Base-by-base conservation (phyloP, 73 alveolate species). In the Vitrella brassicaformis region DNA sequence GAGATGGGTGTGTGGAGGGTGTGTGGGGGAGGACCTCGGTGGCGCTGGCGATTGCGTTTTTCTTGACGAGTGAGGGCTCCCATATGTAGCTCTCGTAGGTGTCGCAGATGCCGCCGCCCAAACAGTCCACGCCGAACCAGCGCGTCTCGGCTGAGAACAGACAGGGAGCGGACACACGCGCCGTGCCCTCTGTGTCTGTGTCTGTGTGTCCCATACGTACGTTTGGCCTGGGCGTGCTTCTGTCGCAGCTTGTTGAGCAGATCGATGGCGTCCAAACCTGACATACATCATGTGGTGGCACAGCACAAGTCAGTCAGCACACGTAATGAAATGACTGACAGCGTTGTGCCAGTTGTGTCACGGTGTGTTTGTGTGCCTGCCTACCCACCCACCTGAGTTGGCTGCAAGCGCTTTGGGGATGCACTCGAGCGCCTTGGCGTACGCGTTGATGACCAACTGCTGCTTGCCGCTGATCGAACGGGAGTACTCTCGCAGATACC, bases 371-470 rank as follows among this genome's bases (percentile, higher is more conserved):
- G n/a, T n/a, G n/a, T n/a, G n/a, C n/a, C n/a, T n/a, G n/a, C n/a
- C n/a, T n/a, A 39, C 73, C 79, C 19, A n/a, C n/a, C n/a, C n/a
- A n/a, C n/a, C n/a, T 8, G 97, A 91, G 90, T 92, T 92, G 31
- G 88, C 94, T 66, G 98, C 98, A 25, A 92, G 79, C 0, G 98
- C 89, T 85, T 85, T 91, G 31, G 98, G 98, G 65, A 92, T 93
- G 31, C 82, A 89, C 82, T 94, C 99, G 25, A 94, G 89, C 19
- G 99, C 98, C 74, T 90, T 93, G 18, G 98, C 98, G 82, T 73
- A 93, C 30, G 91, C 80, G 74, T 91, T 89, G 75, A 93, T 80
- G 67, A 93, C 94, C 31, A 91, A 86, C 89, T 93, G 93, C 67
- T 90, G 89, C 80, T 93, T 93, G 71, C 98, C 98, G 31, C 85